phyloP scores from a whole-genome alignment of 2,329 filamentous ascomycete genomes.

The Diaporthe sp. region DNA sequence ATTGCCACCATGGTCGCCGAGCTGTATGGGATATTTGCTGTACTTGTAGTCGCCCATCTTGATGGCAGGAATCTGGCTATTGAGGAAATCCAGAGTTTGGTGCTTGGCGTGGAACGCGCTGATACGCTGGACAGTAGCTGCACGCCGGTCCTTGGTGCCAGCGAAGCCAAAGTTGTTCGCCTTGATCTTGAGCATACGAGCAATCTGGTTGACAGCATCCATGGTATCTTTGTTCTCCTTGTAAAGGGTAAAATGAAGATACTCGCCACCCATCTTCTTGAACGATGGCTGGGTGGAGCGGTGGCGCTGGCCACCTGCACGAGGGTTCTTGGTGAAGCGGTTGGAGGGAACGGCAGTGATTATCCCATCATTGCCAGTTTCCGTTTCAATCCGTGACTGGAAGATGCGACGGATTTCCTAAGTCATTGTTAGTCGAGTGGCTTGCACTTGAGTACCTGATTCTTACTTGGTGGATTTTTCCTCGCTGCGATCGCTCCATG shows the following conservation, averaged over 20 bases:
- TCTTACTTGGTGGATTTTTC: conserved; percentile 62
- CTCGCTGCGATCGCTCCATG: conserved; percentile 59
- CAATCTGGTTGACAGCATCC: conserved; percentile 85
- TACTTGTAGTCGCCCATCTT: conserved; percentile 87
- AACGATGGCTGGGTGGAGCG: conserved; percentile 37
- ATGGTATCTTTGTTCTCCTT: conserved; percentile 98
- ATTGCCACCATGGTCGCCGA: conserved; percentile 89
- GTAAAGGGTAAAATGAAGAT: conserved; percentile 91
- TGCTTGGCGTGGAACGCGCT: conserved; percentile 68
- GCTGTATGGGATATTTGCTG: conserved; percentile 76
- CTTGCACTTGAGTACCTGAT: background rate
- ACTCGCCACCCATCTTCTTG: conserved; percentile 70
- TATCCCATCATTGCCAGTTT: conserved; percentile 69
- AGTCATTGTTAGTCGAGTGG: conserved; percentile 40
- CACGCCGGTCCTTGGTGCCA: conserved; percentile 91
- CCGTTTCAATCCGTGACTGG: conserved; percentile 80
- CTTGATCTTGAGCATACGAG: conserved; percentile 80
- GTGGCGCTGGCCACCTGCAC: conserved; percentile 47
- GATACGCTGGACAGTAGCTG: conserved; percentile 86
- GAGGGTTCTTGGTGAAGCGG: conserved; percentile 60
- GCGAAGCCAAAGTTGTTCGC: conserved; percentile 80
- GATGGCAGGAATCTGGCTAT: conserved; percentile 72
- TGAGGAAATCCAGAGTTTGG: conserved; percentile 74
- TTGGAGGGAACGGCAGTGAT: conserved; percentile 73
- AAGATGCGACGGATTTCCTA: conserved; percentile 82